These are phyloP conservation scores for Dioscorea dumetorum DNA, from an alignment of 106 monocot species.

Conservation along the genomic window DNA sequence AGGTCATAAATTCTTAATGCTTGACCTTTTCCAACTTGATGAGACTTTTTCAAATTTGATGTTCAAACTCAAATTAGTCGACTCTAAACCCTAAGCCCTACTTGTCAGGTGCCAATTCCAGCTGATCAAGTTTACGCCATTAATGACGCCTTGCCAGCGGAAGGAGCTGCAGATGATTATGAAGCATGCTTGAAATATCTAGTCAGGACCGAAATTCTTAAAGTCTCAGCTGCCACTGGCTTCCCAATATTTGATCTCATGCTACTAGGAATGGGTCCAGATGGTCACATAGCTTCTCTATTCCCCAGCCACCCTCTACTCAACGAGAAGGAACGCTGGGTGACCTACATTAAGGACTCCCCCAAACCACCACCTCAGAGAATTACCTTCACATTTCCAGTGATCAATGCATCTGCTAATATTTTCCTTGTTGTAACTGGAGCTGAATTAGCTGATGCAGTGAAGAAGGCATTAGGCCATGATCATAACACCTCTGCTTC, in stretches of 20 bases:
- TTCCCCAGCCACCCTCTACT: slow-evolving; percentile 56
- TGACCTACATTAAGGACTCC: slow-evolving; percentile 51
- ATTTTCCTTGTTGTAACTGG: slow-evolving; percentile 55
- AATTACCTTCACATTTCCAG: slow-evolving; percentile 65
- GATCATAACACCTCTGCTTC: slow-evolving; percentile 8
- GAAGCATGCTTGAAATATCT: slow-evolving; percentile 42
- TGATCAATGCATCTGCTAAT: slow-evolving; percentile 57
- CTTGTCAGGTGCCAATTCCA: slow-evolving; percentile 51
- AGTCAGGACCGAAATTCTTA: slow-evolving; percentile 28
- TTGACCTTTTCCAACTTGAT: no score
- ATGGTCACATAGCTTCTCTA: slow-evolving; percentile 70
- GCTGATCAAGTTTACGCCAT: slow-evolving; percentile 26
- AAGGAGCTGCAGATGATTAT: slow-evolving; percentile 59
- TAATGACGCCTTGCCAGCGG: slow-evolving; percentile 2
- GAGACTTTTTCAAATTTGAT: no score
- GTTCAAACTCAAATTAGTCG: no score
- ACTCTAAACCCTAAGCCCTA: no score
- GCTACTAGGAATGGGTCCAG: slow-evolving; percentile 69
- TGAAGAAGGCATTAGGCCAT: slow-evolving; percentile 27
- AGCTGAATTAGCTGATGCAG: slow-evolving; percentile 38
- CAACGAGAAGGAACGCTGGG: slow-evolving; percentile 33
- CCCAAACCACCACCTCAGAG: slow-evolving; percentile 64
- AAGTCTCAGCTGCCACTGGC: slow-evolving; percentile 22
- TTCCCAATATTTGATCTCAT: slow-evolving; percentile 68
- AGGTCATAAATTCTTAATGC: no score